Evolutionary conservation across 352 stramenopile genomes (phyloP), one percentile per base, ranked within the genome.

Genomic region (Globisporangium carolinianum): DNA sequence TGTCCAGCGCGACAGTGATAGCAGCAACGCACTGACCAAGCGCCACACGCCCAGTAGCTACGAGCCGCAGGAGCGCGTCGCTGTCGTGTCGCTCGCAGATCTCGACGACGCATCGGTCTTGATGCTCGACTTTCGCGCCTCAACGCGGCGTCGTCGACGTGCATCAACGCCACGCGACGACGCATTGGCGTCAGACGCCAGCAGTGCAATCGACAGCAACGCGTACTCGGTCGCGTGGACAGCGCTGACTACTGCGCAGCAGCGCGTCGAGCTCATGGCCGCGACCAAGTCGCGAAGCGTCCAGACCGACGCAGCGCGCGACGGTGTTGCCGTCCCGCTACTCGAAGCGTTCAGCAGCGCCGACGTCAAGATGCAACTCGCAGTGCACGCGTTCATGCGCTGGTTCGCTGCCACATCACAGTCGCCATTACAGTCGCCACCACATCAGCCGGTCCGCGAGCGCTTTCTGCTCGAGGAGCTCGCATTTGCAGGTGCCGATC

Each of bases 381-480:
- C 52, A 24, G 58, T 86, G n/a, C 68, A 72, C 38, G 60, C 68
- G 15, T 89, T 89, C 53, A 75, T 64, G 4, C 73, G 73, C 15
- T 91, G 78, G 80, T 91, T 84, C 51, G 46, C 69, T 38, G 63
- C 75, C 10, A 73, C 45, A 12, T 24, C 24, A 24, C 24, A 24
- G 24, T 24, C 24, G 24, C 24, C 24, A 24, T 24, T 24, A 24
- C 65, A 74, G 47, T 74, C 60, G n/a, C 75, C 83, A 55, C 62
- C 65, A 12, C 76, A 62, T 17, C 73, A 83, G 57, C 61, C 66
- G 15, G 66, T 84, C 48, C 78, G 80, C 38, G 74, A 83, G 45
- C 63, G 45, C 2, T 90, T 88, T 58, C 55, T 91, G 5, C 51
- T 38, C 0, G 80, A 91, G 48, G 80, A 91, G 52, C 65, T 91